Conservation (phyloP, 345 rosid genomes). For the Salix caprea region DNA sequence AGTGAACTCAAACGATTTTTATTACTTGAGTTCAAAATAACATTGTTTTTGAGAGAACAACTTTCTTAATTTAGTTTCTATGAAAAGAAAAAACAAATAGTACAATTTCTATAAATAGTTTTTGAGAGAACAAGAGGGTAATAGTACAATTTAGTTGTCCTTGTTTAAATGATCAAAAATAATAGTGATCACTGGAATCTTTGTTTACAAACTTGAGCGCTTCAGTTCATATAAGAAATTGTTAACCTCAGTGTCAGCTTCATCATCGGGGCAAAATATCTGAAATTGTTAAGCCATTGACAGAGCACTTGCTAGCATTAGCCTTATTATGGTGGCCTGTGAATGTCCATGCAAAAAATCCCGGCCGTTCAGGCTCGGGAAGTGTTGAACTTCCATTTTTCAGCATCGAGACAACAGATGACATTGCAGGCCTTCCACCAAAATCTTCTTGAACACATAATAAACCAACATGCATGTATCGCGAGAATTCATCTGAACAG, state of each 20-base stretch:
- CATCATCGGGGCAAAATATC: conserved; percentile 17
- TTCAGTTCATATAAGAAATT: too few species aligned
- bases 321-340: neutral
- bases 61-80: neutral
- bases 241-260: neutral
- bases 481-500: neutral
- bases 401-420: conserved; percentile 40
- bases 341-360: conserved; percentile 24
- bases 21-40: too few species aligned
- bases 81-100: too few species aligned
- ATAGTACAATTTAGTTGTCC: too few species aligned
- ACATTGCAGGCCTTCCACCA: conserved; percentile 44
- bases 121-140: neutral
- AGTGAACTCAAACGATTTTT: too few species aligned
- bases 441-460: conserved; percentile 17
- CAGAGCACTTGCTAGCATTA: neutral
- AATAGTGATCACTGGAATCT: neutral
- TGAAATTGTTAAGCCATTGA: conserved; percentile 15
- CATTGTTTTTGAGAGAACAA: too few species aligned
- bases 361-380: conserved; percentile 36
- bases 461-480: conserved; percentile 8
- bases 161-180: neutral
- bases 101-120: too few species aligned
- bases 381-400: conserved; percentile 32
- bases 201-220: neutral